Base-by-base conservation (phyloP, 306 rosid genomes). In the Acmispon strigosus region DNA sequence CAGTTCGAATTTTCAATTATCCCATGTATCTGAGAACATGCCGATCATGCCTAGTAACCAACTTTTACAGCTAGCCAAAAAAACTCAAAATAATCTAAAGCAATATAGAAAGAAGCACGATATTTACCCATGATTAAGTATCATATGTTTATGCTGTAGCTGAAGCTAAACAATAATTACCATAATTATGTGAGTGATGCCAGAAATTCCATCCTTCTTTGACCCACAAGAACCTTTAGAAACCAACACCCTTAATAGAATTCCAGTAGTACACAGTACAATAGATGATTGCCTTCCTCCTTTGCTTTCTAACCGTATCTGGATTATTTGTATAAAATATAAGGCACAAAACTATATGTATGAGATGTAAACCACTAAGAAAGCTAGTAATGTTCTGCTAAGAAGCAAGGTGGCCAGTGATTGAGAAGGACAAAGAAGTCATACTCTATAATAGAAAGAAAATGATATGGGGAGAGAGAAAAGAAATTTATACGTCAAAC, bases 101-200 rank as follows among this genome's bases (percentile, higher is more conserved):
- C 32, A 27, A 27, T 22, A 22, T 27, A 27, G 32, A 27, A 27
- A 27, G 32, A 27, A 27, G 32, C 37, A 6, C 1, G 8, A 32
- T 32, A 32, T 32, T 32, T 32, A 32, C 37, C 37, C 37, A 32
- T 32, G 37, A 32, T 5, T 32, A 32, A 69, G 62, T 42, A 27
- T 18, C 18, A 70, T 27, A 43, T 13, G 24, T 34, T 63, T 49
- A 53, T 50, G 73, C 51, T 70, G 55, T 57, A 50, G 65, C 51
- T 11, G 57, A 54, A 48, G 41, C 55, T 55, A 29, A 53, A 34
- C 59, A 67, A 62, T 15, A 62, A 52, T 61, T 91, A 94, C 99
- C 99, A 94, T 87, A 70, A 94, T 89, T 70, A 94, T 86, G 80
- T 91, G 97, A 73, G 99, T 94, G 52, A 94, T 76, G 77, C 74